Evolutionary conservation across 1,284 basidiomycete genomes (phyloP).

Genomic region (Sparassis latifolia): DNA sequence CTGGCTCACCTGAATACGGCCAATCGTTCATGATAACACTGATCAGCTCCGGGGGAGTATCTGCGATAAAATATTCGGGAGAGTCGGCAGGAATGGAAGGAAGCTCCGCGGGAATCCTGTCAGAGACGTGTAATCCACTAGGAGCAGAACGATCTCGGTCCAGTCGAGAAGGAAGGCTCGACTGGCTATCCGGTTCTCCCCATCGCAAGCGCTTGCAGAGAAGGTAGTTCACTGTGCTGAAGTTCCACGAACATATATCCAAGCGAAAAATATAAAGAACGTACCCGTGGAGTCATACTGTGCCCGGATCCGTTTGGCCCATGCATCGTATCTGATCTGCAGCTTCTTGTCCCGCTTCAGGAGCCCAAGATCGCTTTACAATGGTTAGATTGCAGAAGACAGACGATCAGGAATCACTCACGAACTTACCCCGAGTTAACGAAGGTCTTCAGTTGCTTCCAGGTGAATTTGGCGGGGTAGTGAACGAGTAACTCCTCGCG

Average conservation of each 20-base stretch:
- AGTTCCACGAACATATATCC: neutral
- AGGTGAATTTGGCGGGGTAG: conserved; percentile 72
- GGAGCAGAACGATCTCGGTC: conserved; percentile 13
- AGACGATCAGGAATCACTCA: neutral
- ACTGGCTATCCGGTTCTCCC: conserved; percentile 60
- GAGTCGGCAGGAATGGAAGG: conserved; percentile 24
- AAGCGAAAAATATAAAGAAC: conserved; percentile 12
- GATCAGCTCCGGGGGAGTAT: conserved; percentile 50
- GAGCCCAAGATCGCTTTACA: conserved; percentile 64
- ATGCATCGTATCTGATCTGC: conserved; percentile 59
- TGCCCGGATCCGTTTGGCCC: conserved; percentile 46
- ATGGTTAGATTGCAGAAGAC: neutral
- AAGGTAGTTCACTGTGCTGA: conserved; percentile 55
- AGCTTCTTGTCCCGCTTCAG: conserved; percentile 67
- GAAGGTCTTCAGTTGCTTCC: conserved; percentile 67
- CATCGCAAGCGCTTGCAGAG: conserved; percentile 61
- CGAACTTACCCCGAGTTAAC: conserved; percentile 60
- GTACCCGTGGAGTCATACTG: conserved; percentile 63
- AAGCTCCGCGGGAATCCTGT: conserved; percentile 7
- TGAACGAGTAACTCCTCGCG: conserved; percentile 55
- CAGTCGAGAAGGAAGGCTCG: conserved; percentile 32
- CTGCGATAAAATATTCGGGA: conserved; percentile 56
- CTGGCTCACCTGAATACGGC: conserved; percentile 68
- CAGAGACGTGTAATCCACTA: neutral
- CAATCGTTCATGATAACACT: conserved; percentile 78